These are phyloP conservation scores for Barbatosphaeria neglecta DNA, from an alignment of 495 filamentous ascomycete genomes.

Conservation along the genomic window DNA sequence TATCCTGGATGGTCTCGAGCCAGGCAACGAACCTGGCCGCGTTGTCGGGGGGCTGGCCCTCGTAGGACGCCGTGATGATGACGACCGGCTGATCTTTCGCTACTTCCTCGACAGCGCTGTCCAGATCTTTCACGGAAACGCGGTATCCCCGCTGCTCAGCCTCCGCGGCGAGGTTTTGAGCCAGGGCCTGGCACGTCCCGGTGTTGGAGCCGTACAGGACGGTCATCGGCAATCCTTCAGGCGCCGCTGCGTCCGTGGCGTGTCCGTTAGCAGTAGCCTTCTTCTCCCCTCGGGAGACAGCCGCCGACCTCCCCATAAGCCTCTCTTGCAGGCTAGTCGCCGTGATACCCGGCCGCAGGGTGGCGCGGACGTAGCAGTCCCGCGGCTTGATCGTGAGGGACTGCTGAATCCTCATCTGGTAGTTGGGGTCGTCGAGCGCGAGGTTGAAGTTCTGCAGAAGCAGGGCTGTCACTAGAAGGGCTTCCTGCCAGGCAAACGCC, in stretches of 20 bases:
- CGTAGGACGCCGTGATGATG: conserved; percentile 47
- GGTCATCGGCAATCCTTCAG: conserved; percentile 23
- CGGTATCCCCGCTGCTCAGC: conserved; percentile 40
- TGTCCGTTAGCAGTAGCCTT: background rate
- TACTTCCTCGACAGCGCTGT: conserved; percentile 44
- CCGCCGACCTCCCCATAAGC: background rate
- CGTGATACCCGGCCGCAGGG: conserved; percentile 40
- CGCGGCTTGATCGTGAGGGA: conserved; percentile 60
- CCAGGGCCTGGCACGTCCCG: conserved; percentile 56
- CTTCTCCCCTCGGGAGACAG: background rate
- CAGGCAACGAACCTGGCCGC: conserved; percentile 54
- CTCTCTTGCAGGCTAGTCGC: conserved; percentile 20
- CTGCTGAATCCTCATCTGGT: conserved; percentile 47
- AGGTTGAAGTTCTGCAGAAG: conserved; percentile 47
- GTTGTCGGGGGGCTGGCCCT: conserved; percentile 58
- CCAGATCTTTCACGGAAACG: conserved; percentile 32
- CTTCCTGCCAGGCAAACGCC: conserved; percentile 47
- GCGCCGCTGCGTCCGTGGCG: background rate
- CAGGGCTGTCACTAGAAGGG: conserved; percentile 32
- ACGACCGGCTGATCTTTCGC: conserved; percentile 47
- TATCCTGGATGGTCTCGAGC: conserved; percentile 35
- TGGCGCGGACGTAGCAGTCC: conserved; percentile 50
- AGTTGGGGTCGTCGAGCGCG: conserved; percentile 37
- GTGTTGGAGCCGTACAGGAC: conserved; percentile 60
- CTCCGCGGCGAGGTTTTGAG: conserved; percentile 42